Evolutionary conservation across 148 eudicot genomes (phyloP).

Genomic region (Rhododendron henanense): DNA sequence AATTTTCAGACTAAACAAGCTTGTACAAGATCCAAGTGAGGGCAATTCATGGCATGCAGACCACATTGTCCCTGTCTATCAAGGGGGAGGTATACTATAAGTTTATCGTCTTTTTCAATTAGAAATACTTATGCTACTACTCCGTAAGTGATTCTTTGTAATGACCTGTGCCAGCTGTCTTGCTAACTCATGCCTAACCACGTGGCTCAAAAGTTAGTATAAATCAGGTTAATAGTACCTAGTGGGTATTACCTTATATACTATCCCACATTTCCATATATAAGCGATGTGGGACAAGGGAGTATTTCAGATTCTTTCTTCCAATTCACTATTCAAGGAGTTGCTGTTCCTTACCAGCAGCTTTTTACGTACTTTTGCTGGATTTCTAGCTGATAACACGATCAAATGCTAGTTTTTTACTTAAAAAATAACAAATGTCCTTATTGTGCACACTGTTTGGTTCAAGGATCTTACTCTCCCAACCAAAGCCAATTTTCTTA

Average conservation of each 20-base stretch:
- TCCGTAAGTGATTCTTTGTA: not conserved
- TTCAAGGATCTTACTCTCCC: not conserved
- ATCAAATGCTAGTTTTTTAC: not conserved
- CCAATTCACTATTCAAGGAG: not conserved
- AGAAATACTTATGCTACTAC: not conserved
- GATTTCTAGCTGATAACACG: not conserved
- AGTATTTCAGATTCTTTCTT: not conserved
- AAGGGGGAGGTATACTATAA: conserved; percentile 73
- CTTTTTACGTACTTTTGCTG: not conserved
- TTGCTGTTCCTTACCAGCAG: not conserved
- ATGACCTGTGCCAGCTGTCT: not conserved
- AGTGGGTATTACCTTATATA: not conserved
- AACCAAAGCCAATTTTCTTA: not conserved
- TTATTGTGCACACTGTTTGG: not conserved
- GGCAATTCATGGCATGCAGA: conserved; percentile 99
- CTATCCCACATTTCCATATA: not conserved
- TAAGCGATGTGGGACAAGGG: not conserved
- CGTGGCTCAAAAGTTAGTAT: not conserved
- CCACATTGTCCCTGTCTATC: conserved; percentile 78
- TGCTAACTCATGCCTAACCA: not conserved
- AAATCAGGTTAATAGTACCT: not conserved
- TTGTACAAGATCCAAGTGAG: conserved; percentile 76
- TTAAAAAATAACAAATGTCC: not conserved
- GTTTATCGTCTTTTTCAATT: not conserved
- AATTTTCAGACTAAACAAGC: conserved; percentile 62